Base-by-base conservation (phyloP, 768 basidiomycete species). In the Holtermannia corniformis region DNA sequence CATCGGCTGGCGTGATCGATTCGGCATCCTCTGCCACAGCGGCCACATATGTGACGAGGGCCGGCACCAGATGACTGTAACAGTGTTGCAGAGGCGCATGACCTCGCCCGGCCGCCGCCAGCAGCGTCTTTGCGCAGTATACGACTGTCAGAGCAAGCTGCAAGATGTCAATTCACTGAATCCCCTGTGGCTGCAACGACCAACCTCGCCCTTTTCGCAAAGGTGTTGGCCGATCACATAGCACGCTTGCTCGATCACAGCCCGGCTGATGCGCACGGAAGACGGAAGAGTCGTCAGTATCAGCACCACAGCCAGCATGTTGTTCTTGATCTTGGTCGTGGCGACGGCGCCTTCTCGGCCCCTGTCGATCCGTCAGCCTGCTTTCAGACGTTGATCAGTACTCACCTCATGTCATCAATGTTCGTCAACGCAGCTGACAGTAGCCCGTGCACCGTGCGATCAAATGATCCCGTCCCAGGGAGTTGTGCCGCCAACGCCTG, bases 401-500 rank as follows among this genome's bases (percentile, higher is more conserved):
- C 82, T 55, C 47, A 90, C 90, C 90, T 80, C 85, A 95, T 90
- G 56, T 84, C 86, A 63, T 96, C 92, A 21, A 96, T 78, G 64
- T 93, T 86, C 45, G 83, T 75, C 27, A 96, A 73, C 64, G 87
- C 90, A 0, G 84, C 79, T 0, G 88, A 92, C n/a, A 96, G 73
- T 19, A 95, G 71, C 19, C 87, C 86, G 64, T 93, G 85, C 0
- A 87, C 73, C 14, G 85, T 68, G 4, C 75, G 20, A 80, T 78
- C 40, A 72, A 73, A 77, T 13, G 44, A 76, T 75, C 72, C 70
- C 4, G 76, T 55, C 4, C 61, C 64, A 5, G 71, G 3, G 76
- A 78, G 42, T 79, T 72, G 43, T 11, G 44, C 41, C 3, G 24
- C 43, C 22, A 61, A 26, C n/a, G 63, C 59, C 14, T 67, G 60